These are phyloP conservation scores for Sequoiadendron giganteum DNA, from an alignment of 75 land plant species.

Conservation along the genomic window DNA sequence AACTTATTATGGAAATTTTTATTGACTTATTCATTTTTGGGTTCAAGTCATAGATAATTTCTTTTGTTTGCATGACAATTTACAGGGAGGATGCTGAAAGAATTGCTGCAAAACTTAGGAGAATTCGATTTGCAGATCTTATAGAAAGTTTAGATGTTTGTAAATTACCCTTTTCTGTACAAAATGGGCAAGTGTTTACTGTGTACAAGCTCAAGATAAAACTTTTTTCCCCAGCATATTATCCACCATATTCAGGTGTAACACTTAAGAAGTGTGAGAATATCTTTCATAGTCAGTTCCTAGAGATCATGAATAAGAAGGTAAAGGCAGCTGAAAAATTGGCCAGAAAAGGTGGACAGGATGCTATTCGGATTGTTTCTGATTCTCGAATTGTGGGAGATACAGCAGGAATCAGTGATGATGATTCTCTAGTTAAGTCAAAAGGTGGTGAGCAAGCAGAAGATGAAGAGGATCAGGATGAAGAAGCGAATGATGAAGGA, in stretches of 20 bases:
- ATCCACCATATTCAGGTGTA: constrained; percentile 46
- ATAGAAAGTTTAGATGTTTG: constrained; percentile 71
- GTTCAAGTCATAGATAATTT: background rate
- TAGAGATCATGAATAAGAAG: constrained; percentile 47
- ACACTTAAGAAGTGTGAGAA: constrained; percentile 40
- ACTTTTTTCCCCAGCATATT: constrained; percentile 42
- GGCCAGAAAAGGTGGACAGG: constrained; percentile 49
- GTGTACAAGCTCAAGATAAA: constrained; percentile 65
- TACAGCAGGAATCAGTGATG: constrained; percentile 23
- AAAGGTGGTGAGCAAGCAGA: constrained; percentile 43
- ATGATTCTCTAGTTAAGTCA: constrained; percentile 20
- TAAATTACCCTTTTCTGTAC: constrained; percentile 44
- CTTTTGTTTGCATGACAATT: background rate
- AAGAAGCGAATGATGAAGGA: constrained; percentile 72
- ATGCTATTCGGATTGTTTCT: constrained; percentile 26
- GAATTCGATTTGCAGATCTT: constrained; percentile 67
- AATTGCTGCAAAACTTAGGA: constrained; percentile 66
- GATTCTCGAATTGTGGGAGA: constrained; percentile 17
- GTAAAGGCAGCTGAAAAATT: constrained; percentile 38
- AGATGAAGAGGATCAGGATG: constrained; percentile 57
- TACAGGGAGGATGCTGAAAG: constrained; percentile 76
- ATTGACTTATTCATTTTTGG: background rate
- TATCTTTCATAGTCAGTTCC: constrained; percentile 27
- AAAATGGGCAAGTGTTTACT: constrained; percentile 18
- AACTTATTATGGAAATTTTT: background rate